Evolutionary conservation across 371 early-diverging fungal genomes (phyloP), one percentile per base, ranked within the genome.

Genomic region (Nosema granulosis): DNA sequence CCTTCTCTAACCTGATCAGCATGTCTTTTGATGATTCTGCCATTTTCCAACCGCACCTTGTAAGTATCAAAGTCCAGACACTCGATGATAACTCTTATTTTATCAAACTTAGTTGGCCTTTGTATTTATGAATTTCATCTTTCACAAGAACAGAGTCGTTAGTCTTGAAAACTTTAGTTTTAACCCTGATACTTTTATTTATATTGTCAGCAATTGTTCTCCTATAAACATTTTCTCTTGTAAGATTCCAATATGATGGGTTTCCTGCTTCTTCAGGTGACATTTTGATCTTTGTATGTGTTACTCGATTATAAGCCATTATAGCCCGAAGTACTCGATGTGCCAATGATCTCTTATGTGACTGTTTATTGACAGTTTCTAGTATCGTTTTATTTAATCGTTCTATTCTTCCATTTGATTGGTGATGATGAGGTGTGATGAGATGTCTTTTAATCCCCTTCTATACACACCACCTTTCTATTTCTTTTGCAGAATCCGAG

Each of bases 91-190:
- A 18, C 3, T 2, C 63, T 43, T 22, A 63, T 18, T 37, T n/a
- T 22, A 20, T 34, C 34, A 63, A 63, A 63, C 20, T 63, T 18
- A 16, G 22, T 22, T 63, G 63, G 4, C 34, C 35, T 63, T 63
- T 63, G 34, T 63, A 63, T 37, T 63, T 63, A 20, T 63, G 63
- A 1, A 63, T 35, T 37, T 63, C 38, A 35, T 63, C 24, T 20
- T 63, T 38, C 3, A 61, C 32, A 12, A 61, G n/a, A 29, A 61
- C 61, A 26, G 3, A 2, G 29, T 61, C 29, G 9, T 32, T 13
- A 9, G 12, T 2, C 29, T 61, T 4, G 16, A 9, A 43, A 43
- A 43, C 9, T 43, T 43, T 43, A 9, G 9, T 43, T 43, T 6
- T 43, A 9, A 16, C 16, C 43, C 16, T 43, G 16, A 16, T 9